phyloP scores from a whole-genome alignment of 169 alveolate genomes.

The Eimeria falciformis region DNA sequence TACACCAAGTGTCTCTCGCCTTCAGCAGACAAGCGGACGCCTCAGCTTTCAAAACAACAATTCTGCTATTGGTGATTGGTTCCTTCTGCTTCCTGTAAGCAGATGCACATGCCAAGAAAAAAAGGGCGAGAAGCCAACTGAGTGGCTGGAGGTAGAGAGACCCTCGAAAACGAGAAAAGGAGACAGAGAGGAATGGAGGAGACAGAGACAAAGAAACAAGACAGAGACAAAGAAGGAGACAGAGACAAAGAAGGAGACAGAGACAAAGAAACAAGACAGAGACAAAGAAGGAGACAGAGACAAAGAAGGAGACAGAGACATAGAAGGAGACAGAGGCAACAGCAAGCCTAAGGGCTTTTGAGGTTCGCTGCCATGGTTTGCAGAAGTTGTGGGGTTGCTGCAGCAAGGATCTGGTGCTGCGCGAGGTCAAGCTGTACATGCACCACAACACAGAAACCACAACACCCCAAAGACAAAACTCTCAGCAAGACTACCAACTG shows the following conservation, averaged over 20 bases:
- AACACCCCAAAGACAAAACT: background rate
- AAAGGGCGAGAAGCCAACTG: too few species aligned
- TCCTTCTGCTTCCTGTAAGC: too few species aligned
- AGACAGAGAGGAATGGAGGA: too few species aligned
- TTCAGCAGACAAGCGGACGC: too few species aligned
- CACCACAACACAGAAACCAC: background rate
- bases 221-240: background rate
- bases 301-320: background rate
- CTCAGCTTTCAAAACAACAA: too few species aligned
- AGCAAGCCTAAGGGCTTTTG: background rate
- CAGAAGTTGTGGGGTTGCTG: constrained; percentile 44
- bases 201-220: background rate
- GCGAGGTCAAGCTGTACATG: constrained; percentile 8
- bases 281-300: background rate
- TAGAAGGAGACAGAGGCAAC: background rate
- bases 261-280: background rate
- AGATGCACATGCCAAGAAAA: too few species aligned
- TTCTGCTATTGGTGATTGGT: too few species aligned
- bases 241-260: background rate
- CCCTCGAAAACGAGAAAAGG: too few species aligned
- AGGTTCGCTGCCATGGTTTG: background rate
- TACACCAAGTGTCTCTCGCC: too few species aligned
- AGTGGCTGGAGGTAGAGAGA: too few species aligned
- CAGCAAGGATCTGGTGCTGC: constrained; percentile 32
- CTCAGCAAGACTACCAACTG: background rate